These are phyloP conservation scores for Rhytidhysteron rufulum DNA, from an alignment of 2,329 filamentous ascomycete genomes.

Conservation along the genomic window DNA sequence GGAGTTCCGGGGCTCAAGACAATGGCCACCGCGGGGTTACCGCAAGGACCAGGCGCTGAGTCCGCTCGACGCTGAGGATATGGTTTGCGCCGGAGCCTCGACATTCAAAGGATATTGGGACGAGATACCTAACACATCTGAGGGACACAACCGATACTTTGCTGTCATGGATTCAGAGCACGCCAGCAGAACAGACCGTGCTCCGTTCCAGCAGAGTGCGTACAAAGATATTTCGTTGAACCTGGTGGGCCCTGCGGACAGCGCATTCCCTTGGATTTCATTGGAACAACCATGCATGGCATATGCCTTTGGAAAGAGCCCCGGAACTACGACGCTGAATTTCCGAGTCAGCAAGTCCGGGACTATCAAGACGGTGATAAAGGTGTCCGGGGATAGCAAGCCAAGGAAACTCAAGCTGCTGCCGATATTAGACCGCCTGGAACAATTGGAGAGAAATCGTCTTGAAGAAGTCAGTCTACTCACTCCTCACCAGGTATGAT, in stretches of 20 bases:
- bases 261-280: slow-evolving; percentile 60
- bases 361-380: slow-evolving; percentile 52
- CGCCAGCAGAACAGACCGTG: slow-evolving; percentile 35
- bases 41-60: slow-evolving; percentile 27
- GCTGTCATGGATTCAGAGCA: slow-evolving; percentile 38
- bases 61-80: slow-evolving; percentile 31
- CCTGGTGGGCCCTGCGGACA: slow-evolving; percentile 30
- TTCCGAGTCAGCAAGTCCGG: slow-evolving; percentile 63
- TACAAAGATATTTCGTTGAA: slow-evolving; percentile 37
- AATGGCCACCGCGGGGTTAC: slow-evolving; percentile 39
- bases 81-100: slow-evolving; percentile 36
- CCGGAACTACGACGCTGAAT: slow-evolving; percentile 70
- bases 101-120: slow-evolving; percentile 39
- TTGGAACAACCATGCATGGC: slow-evolving; percentile 71
- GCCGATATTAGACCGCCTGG: slow-evolving; percentile 42
- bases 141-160: slow-evolving; percentile 37
- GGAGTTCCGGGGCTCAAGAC: slow-evolving; percentile 31
- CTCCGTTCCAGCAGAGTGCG: slow-evolving; percentile 29
- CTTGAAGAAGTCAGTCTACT: slow-evolving; percentile 39
- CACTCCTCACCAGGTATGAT: slow-evolving; percentile 10
- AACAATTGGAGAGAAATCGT: slow-evolving; percentile 39
- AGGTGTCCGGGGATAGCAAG: slow-evolving; percentile 55
- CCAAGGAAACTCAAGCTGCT: slow-evolving; percentile 60
- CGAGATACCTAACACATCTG: slow-evolving; percentile 31
- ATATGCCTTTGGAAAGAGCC: slow-evolving; percentile 62